Conservation (phyloP, 768 basidiomycete genomes). For the Boletus rubroflammeus region DNA sequence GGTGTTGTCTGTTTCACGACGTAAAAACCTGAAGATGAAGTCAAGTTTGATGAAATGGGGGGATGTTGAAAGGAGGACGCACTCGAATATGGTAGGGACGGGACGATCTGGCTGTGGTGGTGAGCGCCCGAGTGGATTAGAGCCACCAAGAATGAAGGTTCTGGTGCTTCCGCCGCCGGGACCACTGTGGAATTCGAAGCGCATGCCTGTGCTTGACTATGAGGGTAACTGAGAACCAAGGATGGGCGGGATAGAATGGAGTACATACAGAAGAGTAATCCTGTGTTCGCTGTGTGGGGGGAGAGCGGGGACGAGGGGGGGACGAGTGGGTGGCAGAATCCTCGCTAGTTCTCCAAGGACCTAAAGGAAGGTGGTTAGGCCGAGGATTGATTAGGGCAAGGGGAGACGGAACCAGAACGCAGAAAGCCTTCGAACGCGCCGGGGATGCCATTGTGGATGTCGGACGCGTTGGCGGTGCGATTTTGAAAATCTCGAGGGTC, state of each 20-base stretch:
- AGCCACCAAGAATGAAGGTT: constrained; percentile 37
- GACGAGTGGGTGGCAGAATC: not conserved
- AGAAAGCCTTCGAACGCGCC: constrained; percentile 47
- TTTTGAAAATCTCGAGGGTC: constrained; percentile 70
- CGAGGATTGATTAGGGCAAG: not conserved
- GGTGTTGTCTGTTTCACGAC: constrained; percentile 21
- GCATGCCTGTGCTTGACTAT: constrained; percentile 25
- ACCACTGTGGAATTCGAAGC: constrained; percentile 36
- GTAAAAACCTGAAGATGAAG: constrained; percentile 32
- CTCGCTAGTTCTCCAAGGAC: not conserved
- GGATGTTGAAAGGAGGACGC: constrained; percentile 18
- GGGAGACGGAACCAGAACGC: constrained; percentile 33
- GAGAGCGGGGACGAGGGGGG: constrained; percentile 13
- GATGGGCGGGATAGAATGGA: not conserved
- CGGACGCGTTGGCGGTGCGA: constrained; percentile 26
- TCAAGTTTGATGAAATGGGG: not conserved
- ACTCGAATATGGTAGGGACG: constrained; percentile 53
- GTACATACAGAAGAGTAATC: constrained; percentile 18
- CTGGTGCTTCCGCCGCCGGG: constrained; percentile 28
- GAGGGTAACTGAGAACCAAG: not conserved
- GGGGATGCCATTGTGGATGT: constrained; percentile 32
- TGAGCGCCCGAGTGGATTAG: constrained; percentile 26
- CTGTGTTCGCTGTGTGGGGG: constrained; percentile 12
- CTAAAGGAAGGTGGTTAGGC: constrained; percentile 5
- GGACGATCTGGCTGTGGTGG: constrained; percentile 26